Conservation (phyloP, 176 grass and related monocot species). For the Areca catechu region DNA sequence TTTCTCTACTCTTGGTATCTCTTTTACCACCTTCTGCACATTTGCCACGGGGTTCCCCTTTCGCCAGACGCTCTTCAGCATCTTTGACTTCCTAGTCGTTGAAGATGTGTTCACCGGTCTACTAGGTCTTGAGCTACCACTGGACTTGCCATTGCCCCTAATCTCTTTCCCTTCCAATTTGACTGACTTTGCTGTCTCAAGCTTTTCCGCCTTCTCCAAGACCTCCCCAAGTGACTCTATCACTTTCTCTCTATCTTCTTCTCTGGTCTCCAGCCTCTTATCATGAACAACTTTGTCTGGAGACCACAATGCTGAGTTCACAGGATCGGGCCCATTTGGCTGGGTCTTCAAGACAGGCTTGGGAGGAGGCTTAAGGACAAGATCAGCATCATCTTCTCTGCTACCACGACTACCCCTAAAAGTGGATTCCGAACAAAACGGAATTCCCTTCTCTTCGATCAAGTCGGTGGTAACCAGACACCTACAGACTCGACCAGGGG, state of each 20-base stretch:
- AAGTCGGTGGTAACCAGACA: conserved; percentile 81
- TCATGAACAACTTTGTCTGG: conserved; percentile 13
- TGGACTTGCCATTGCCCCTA: conserved; percentile 20
- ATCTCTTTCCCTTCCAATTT: conserved; percentile 19
- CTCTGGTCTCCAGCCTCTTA: conserved; percentile 15
- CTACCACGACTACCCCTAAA: conserved; percentile 19
- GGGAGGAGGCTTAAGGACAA: conserved; percentile 58
- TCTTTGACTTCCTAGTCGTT: conserved; percentile 38
- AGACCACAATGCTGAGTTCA: conserved; percentile 27
- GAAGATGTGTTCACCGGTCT: conserved; percentile 28
- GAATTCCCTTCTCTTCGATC: conserved; percentile 66
- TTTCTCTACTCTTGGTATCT: conserved; percentile 37
- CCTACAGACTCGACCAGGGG: conserved; percentile 49
- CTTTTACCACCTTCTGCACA: conserved; percentile 52
- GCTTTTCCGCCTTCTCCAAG: conserved; percentile 83
- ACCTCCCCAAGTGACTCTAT: conserved; percentile 70
- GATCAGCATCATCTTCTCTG: conserved; percentile 24
- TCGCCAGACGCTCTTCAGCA: conserved; percentile 78
- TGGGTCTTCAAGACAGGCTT: conserved; percentile 34
- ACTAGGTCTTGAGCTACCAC: conserved; percentile 24
- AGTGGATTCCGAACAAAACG: conserved; percentile 44
- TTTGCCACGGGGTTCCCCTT: conserved; percentile 74
- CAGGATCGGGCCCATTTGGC: conserved; percentile 37
- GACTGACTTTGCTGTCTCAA: conserved; percentile 36
- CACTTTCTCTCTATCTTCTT: conserved; percentile 61